phyloP scores from a whole-genome alignment of 768 basidiomycete species.

The Clitopilus passeckerianus region DNA sequence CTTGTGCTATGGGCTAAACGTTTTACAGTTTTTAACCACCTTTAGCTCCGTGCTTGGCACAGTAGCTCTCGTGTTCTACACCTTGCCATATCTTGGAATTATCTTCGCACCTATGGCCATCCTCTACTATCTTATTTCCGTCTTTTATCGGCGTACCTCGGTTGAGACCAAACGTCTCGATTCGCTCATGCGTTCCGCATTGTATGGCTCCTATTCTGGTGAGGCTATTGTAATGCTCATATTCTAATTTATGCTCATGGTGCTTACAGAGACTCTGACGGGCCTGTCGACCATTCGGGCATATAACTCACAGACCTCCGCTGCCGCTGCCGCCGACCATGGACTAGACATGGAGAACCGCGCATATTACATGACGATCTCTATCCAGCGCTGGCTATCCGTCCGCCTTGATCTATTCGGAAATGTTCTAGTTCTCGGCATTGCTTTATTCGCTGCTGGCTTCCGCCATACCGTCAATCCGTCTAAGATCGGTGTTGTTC shows the following conservation, averaged over 20 bases:
- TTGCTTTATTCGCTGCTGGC: constrained; percentile 63
- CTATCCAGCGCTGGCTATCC: constrained; percentile 61
- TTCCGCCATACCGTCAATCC: constrained; percentile 45
- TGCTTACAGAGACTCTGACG: constrained; percentile 47
- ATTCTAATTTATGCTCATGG: not conserved
- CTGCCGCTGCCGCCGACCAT: constrained; percentile 43
- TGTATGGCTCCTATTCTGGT: constrained; percentile 60
- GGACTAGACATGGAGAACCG: constrained; percentile 56
- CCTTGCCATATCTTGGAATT: constrained; percentile 62
- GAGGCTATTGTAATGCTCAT: not conserved
- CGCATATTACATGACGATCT: constrained; percentile 59
- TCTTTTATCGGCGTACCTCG: constrained; percentile 58
- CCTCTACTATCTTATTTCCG: constrained; percentile 46
- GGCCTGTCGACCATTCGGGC: constrained; percentile 61
- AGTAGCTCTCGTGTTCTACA: constrained; percentile 57
- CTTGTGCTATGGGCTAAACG: not conserved
- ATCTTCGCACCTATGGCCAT: constrained; percentile 50
- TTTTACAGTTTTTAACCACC: constrained; percentile 30
- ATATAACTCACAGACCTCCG: constrained; percentile 47
- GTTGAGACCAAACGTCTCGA: constrained; percentile 64
- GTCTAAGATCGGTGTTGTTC: constrained; percentile 49
- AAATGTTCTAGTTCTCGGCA: constrained; percentile 61
- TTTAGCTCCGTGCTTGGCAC: constrained; percentile 46
- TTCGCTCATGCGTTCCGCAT: constrained; percentile 53
- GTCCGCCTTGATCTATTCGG: constrained; percentile 63